Conservation (phyloP, 164 flowering plant species). For the Annona cherimola region DNA sequence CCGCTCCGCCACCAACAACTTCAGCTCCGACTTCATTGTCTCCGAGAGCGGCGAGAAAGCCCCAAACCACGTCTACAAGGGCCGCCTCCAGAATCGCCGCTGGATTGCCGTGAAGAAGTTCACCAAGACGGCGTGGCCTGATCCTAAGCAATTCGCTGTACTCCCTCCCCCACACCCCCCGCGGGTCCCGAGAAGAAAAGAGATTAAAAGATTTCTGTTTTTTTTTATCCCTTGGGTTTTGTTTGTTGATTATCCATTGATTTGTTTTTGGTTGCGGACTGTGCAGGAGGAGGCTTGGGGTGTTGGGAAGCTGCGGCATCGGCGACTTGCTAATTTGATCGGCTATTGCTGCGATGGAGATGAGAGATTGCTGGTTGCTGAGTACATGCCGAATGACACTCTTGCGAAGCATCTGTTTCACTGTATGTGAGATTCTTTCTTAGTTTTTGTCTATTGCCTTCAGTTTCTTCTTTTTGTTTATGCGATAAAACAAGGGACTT, state of each 20-base stretch:
- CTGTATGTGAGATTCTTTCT: conserved; percentile 42
- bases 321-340: conserved; percentile 82
- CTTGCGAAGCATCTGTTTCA: conserved; percentile 96
- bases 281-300: conserved; percentile 88
- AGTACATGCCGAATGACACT: conserved; percentile 95
- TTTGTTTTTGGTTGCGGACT: conserved; percentile 3
- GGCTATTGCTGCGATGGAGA: conserved; percentile 98
- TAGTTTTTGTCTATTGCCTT: not conserved
- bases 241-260: conserved; percentile 9
- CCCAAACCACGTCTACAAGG: conserved; percentile 78
- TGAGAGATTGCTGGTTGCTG: conserved; percentile 91
- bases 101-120: conserved; percentile 92
- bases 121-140: conserved; percentile 82
- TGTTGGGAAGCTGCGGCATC: conserved; percentile 79
- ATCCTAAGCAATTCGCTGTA: conserved; percentile 69
- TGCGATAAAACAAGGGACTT: not conserved
- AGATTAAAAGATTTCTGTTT: not conserved
- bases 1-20: conserved; percentile 71
- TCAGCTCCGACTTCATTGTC: conserved; percentile 73
- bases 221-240: not conserved
- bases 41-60: conserved; percentile 90
- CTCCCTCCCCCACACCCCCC: not conserved
- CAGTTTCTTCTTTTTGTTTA: not conserved
- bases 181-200: not conserved
- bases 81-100: conserved; percentile 57